A percentile compares a stretch with the other conserved stretches of the same genome.
These are phyloP conservation scores for Botrytis galanthina DNA, from an alignment of 2,329 filamentous ascomycete species.

Conservation along the genomic window DNA sequence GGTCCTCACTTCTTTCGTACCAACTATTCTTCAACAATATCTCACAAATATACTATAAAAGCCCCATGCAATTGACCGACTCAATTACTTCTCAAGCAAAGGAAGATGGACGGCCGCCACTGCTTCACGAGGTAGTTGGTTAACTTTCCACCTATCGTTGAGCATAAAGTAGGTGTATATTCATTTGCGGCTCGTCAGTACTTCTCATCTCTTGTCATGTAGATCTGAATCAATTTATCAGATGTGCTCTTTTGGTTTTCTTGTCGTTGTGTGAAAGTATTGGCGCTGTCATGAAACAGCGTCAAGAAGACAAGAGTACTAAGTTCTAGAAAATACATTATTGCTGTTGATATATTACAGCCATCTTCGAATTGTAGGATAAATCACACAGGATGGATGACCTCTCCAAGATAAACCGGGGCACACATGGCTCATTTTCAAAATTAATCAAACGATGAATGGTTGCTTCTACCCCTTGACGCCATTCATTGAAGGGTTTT, in stretches of 20 bases:
- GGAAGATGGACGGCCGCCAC: background rate
- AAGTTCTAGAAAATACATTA: background rate
- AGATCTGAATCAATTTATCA: background rate
- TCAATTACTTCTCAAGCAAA: background rate
- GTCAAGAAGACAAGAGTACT: background rate
- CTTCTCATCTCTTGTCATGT: background rate
- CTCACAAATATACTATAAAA: background rate
- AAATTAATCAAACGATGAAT: no score
- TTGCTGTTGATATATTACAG: background rate
- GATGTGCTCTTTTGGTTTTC: background rate
- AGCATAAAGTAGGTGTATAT: background rate
- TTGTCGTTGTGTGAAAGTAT: background rate
- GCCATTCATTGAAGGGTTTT: rapidly evolving
- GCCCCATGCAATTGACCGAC: no score
- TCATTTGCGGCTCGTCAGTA: background rate
- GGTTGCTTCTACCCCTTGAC: background rate
- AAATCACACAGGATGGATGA: background rate
- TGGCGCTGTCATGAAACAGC: background rate
- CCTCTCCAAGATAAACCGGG: background rate
- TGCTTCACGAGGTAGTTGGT: background rate
- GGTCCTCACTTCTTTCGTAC: background rate
- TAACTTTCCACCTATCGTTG: no score
- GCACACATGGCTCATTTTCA: rapidly evolving
- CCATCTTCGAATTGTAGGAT: rapidly evolving
- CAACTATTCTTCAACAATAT: rapidly evolving